A percentile compares a stretch with the other conserved stretches of the same genome.
These are phyloP conservation scores for Pezicula radicicola DNA, from an alignment of 2,329 filamentous ascomycete genomes.

Conservation along the genomic window DNA sequence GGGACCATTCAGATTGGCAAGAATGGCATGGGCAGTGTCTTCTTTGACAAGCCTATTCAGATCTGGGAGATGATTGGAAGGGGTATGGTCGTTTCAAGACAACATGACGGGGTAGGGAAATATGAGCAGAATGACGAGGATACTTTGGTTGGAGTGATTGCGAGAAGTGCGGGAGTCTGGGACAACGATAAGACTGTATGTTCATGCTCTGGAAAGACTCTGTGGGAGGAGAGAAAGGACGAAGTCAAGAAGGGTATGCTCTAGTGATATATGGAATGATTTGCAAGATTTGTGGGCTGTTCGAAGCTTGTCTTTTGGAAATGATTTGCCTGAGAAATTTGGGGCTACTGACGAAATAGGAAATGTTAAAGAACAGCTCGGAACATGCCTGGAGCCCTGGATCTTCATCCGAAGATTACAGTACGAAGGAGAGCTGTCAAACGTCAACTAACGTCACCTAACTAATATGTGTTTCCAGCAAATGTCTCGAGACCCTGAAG, in stretches of 20 bases:
- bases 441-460: constrained; percentile 7
- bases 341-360: constrained; percentile 5
- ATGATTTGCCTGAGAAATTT: constrained; percentile 11
- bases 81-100: constrained; percentile 78
- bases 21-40: constrained; percentile 73
- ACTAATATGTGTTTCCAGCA: constrained; percentile 17
- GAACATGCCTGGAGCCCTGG: constrained; percentile 1
- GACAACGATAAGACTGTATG: constrained; percentile 99
- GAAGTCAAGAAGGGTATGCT: constrained; percentile 89
- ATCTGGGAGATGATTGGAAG: constrained; percentile 97
- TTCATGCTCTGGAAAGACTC: constrained; percentile 94
- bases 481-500: constrained; percentile 11
- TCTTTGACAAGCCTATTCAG: constrained; percentile 78
- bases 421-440: constrained; percentile 15
- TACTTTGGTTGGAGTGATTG: constrained; percentile 90
- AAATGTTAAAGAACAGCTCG: constrained; percentile 10
- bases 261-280: constrained; percentile 3
- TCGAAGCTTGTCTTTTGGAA: neutral
- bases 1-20: constrained; percentile 73
- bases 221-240: constrained; percentile 95
- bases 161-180: constrained; percentile 95
- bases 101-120: constrained; percentile 55
- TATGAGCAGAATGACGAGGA: constrained; percentile 73
- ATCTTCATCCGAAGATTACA: constrained; percentile 8
- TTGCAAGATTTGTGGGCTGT: neutral